Base-by-base conservation (phyloP, 345 rosid genomes). In the Eucalyptus camaldulensis region DNA sequence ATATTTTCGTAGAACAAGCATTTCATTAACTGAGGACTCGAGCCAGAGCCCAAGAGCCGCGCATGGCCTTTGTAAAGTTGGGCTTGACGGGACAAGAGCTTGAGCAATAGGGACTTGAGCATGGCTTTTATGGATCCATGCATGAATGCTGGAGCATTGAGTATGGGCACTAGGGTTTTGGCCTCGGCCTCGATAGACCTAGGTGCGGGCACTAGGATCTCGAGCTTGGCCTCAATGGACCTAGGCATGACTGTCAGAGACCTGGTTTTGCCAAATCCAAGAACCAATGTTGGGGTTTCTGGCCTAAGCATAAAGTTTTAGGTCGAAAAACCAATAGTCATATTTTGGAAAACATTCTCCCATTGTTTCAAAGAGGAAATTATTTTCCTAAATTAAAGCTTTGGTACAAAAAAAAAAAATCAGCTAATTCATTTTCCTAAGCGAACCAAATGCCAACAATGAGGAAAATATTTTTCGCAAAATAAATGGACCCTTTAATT, bases 201-300 rank as follows among this genome's bases (percentile, higher is more conserved):
- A 54, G 58, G 25, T 2, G 1, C 25, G 2, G 10, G 58, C 2
- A 1, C 1, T 8, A 2, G 10, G 10, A 5, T 54, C 10, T 19
- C 5, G 0, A 22, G 60, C 3, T 22, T 19, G 25, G 10, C 25
- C 25, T 21, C 27, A 8, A 56, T 56, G 60, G 27, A 56, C 62
- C 6, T 9, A 24, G 13, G 29, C 62, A 6, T 0, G 6, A 56
- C 6, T 10, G 0, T 56, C 1, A 11, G 29, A 56, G 62, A 56
- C 62, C 1, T 56, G 3, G 62, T 22, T 22, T 0, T 24, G 29
- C 3, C 0, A 1, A 24, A 56, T 56, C 29, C 29, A 22, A 56
- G 62, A 56, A 56, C 3, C 29, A 56, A 10, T 22, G 29, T 24
- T 56, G 62, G 62, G 62, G 62, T 56, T 56, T 56, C 6, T 0